These are phyloP conservation scores for Aspergillus asperescens DNA, from an alignment of 495 filamentous ascomycete genomes.

Conservation along the genomic window DNA sequence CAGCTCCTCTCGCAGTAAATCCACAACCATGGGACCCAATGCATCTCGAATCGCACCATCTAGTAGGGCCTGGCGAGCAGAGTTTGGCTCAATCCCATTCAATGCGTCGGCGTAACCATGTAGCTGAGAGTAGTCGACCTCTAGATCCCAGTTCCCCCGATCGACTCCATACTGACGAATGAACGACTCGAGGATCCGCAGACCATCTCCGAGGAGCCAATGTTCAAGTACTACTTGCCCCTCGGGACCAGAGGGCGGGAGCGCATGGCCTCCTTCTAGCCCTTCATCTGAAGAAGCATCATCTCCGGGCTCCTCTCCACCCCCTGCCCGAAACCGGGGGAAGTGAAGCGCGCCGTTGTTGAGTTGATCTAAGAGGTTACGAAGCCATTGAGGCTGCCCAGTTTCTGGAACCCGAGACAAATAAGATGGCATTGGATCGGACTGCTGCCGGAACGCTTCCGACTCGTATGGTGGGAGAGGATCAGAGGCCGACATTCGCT, in stretches of 20 bases:
- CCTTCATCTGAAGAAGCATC: conserved; percentile 14
- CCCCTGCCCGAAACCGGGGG: conserved; percentile 18
- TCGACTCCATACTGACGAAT: conserved; percentile 41
- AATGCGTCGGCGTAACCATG: conserved; percentile 38
- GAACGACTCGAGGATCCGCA: conserved; percentile 34
- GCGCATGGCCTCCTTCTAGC: conserved; percentile 3
- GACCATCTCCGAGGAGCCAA: conserved; percentile 35
- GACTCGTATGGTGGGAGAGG: conserved; percentile 44
- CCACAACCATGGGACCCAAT: conserved; percentile 38
- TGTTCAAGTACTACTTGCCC: conserved; percentile 32
- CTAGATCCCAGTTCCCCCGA: conserved; percentile 42
- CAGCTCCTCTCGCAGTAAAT: conserved; percentile 39
- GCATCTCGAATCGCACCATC: conserved; percentile 31
- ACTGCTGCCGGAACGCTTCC: conserved; percentile 38
- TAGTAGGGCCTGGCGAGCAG: conserved; percentile 26
- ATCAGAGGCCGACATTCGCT: conserved; percentile 41
- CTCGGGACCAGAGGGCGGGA: conserved; percentile 21
- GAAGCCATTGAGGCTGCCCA: conserved; percentile 37
- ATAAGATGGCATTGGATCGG: conserved; percentile 36
- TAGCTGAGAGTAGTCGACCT: conserved; percentile 33
- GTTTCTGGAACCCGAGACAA: conserved; percentile 29
- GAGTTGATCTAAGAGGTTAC: conserved; percentile 38
- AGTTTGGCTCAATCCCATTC: conserved; percentile 24
- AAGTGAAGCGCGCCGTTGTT: conserved; percentile 29
- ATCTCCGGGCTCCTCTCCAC: conserved; percentile 16